Conservation (phyloP, 257 asterid genomes). For the Solanum habrochaites region DNA sequence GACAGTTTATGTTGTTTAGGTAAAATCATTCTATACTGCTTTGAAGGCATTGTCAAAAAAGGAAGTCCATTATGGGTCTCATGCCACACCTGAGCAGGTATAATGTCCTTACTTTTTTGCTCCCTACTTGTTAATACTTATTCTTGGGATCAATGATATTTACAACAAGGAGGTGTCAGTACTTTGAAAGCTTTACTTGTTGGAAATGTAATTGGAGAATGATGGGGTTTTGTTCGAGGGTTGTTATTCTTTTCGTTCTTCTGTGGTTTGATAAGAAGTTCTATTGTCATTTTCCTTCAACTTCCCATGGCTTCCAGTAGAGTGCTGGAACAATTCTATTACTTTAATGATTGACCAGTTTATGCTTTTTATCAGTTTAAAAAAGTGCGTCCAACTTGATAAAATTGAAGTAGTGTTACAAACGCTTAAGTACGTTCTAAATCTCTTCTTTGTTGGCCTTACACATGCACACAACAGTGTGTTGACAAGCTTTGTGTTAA, state of each 20-base stretch:
- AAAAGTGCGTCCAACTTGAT: background rate
- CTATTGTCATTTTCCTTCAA: background rate
- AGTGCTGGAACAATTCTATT: background rate
- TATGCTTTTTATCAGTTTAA: background rate
- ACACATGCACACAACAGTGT: background rate
- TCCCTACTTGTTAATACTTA: background rate
- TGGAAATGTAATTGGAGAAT: background rate
- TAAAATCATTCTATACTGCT: conserved; percentile 54
- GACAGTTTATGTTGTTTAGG: conserved; percentile 29
- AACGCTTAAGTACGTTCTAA: background rate
- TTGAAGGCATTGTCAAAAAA: conserved; percentile 60
- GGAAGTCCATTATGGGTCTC: conserved; percentile 65
- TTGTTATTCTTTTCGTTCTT: background rate
- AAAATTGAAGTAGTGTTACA: background rate
- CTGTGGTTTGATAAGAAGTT: background rate
- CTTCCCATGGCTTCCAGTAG: background rate
- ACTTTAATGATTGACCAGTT: background rate
- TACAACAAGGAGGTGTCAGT: background rate
- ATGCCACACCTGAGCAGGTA: conserved; percentile 86
- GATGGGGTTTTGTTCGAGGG: background rate
- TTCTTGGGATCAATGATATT: background rate
- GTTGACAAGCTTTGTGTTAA: background rate
- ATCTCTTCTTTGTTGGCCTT: background rate
- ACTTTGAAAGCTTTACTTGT: background rate
- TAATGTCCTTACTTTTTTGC: background rate